phyloP scores from a whole-genome alignment of 371 early-diverging fungal species.

The Batkoa obscura region DNA sequence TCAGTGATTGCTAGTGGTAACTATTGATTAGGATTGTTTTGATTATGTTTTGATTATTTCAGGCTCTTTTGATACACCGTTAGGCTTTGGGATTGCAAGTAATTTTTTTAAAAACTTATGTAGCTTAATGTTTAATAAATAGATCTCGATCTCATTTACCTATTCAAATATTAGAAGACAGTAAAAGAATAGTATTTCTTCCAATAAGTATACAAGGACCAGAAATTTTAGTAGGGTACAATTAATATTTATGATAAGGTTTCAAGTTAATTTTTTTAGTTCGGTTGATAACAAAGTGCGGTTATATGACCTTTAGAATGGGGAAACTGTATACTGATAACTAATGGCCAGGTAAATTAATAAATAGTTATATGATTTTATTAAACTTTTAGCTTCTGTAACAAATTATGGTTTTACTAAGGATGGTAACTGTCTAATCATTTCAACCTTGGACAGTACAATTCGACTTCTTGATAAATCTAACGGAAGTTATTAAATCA shows the following conservation, averaged over 20 bases:
- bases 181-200: conserved; percentile 73
- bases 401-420: conserved; percentile 51
- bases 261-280: conserved; percentile 13
- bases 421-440: conserved; percentile 59
- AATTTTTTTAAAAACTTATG: conserved; percentile 1
- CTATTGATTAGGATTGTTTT: not conserved
- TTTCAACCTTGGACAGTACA: conserved; percentile 47
- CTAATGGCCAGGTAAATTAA: conserved; percentile 40
- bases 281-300: conserved; percentile 70
- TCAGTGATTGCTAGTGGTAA: conserved; percentile 56
- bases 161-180: conserved; percentile 70
- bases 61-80: conserved; percentile 86
- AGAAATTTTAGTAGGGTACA: conserved; percentile 58
- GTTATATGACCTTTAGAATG: conserved; percentile 63
- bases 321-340: conserved; percentile 46
- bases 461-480: conserved; percentile 66
- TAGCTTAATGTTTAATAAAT: not conserved
- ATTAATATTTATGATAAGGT: not conserved
- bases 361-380: not conserved
- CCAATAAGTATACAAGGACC: conserved; percentile 40
- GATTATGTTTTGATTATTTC: not conserved
- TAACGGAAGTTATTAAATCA: conserved; percentile 53
- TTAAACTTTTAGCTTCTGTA: conserved; percentile 35
- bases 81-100: conserved; percentile 71
- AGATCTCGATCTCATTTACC: conserved; percentile 45